Percentiles rank a stretch among this genome's conserved stretches.
These are phyloP conservation scores for Salix viminalis DNA, from an alignment of 345 rosid species.

Conservation along the genomic window DNA sequence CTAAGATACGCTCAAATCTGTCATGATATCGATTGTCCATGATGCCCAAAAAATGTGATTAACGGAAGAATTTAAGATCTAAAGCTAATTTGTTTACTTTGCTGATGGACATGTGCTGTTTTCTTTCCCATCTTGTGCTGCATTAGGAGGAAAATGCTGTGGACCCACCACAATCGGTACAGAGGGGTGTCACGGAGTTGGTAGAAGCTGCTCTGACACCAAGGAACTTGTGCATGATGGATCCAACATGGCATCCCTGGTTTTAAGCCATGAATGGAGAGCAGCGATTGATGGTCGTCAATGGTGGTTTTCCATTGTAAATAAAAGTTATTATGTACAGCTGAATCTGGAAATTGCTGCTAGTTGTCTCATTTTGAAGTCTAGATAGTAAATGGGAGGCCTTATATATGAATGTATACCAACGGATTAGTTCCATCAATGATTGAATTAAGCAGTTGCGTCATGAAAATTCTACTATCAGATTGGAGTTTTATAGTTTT, in stretches of 20 bases:
- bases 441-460: not conserved
- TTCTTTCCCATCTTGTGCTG: not conserved
- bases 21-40: not conserved
- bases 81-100: not conserved
- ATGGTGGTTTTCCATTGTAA: not conserved
- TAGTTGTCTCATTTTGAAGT: not conserved
- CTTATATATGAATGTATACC: not conserved
- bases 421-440: not conserved
- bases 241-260: slow-evolving; percentile 99
- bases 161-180: slow-evolving; percentile 91
- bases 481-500: not conserved
- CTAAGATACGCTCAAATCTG: not conserved
- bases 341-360: not conserved
- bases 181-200: slow-evolving; percentile 77
- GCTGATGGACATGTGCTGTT: not conserved
- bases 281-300: not conserved
- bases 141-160: slow-evolving; percentile 70
- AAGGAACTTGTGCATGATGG: slow-evolving; percentile 97
- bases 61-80: not conserved
- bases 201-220: slow-evolving; percentile 90
- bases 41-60: not conserved
- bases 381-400: not conserved
- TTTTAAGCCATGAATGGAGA: slow-evolving; percentile 33
- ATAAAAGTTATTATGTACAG: not conserved
- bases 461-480: not conserved